phyloP scores from a whole-genome alignment of 129 eudicot genomes.

The Glebionis coronaria region DNA sequence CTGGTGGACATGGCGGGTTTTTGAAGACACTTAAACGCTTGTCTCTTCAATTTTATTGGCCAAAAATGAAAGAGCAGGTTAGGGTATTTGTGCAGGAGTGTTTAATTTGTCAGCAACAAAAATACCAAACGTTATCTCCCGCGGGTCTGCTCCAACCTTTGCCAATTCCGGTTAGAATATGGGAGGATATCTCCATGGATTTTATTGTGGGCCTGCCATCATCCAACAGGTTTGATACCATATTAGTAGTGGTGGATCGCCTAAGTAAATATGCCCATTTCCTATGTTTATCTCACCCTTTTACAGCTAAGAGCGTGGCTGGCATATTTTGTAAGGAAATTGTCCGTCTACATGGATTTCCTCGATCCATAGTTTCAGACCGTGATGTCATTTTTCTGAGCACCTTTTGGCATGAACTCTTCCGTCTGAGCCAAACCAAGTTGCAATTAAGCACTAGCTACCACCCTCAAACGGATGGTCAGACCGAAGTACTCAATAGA shows the following conservation, averaged over 20 bases:
- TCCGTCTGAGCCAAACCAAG: too few species aligned
- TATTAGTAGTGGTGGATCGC: not conserved
- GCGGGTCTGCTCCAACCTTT: constrained; percentile 4
- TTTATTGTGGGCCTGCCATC: not conserved
- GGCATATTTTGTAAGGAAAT: not conserved
- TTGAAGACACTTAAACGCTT: not conserved
- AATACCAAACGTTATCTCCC: not conserved
- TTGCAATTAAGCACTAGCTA: too few species aligned
- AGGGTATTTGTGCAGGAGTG: not conserved
- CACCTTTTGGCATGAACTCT: too few species aligned
- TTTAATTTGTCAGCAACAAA: not conserved
- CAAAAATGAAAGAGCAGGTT: not conserved
- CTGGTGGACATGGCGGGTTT: not conserved
- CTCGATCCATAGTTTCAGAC: too few species aligned
- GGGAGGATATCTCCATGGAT: constrained; percentile 15
- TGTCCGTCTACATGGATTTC: not conserved
- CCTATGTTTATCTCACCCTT: not conserved
- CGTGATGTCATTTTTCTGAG: too few species aligned
- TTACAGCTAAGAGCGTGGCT: not conserved
- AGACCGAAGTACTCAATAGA: too few species aligned
- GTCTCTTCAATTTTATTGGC: constrained; percentile 4
- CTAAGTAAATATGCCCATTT: constrained; percentile 1
- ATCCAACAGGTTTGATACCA: constrained; percentile 8
- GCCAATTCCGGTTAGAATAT: not conserved
- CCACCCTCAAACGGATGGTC: too few species aligned